Base-by-base conservation (phyloP, 2,329 filamentous ascomycete species). In the Erysiphe pisi region DNA sequence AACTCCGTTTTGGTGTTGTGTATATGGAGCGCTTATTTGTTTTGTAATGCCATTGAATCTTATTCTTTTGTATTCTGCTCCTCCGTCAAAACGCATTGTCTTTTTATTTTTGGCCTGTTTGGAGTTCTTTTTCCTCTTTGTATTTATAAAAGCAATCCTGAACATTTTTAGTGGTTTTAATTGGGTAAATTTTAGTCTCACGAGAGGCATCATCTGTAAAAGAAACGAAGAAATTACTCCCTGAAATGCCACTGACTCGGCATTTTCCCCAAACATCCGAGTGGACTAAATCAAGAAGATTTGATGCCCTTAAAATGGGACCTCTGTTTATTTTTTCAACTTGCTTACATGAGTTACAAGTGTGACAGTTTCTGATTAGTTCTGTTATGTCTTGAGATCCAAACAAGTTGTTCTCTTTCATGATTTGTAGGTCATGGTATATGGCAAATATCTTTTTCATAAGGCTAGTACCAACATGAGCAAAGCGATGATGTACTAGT, bases 191-290 rank as follows among this genome's bases (percentile, higher is more conserved):
- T 71, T 45, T 31, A 36, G 8, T 43, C 25, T 71, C 31, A 43
- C 68, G 40, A 47, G 68, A 71, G 20, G 3, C 4, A 71, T 71
- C 68, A 45, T 71, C 68, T 4, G 68, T 71, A 45, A 71, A 71
- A 71, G 28, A 2, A 1, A 65, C 25, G 8, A 65, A 65, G 14
- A 36, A 65, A 28, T 0, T 11, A 36, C 61, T 25, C 0, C 28
- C 28, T 1, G 36, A 65, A 11, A 18, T 65, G 4, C n/a, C 61
- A 28, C 1, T 8, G 8, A 18, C 16, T n/a, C 68, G 28, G 43
- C 31, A 71, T 74, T 74, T 74, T 9, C 70, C 43, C 43, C 45
- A 74, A 1, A 22, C 52, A 28, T 74, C 45, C 2, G 70, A 74
- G 25, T 52, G 70, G 1, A 52, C 22, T 14, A 74, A 36, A 2